phyloP scores from a whole-genome alignment of 1,139 yeast species.

The Zygosaccharomyces sapae region DNA sequence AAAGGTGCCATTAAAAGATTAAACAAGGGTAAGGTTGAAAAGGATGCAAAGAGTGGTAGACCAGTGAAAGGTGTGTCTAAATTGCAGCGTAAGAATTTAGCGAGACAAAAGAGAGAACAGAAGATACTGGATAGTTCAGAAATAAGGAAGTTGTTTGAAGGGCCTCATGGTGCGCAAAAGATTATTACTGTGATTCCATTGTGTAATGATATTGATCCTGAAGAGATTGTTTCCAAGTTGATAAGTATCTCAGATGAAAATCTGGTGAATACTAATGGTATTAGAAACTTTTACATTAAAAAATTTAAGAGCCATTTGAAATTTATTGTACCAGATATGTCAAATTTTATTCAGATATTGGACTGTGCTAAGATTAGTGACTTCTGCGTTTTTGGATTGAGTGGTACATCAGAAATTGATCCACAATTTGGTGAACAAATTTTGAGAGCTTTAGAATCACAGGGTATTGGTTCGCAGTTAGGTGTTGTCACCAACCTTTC shows the following conservation, averaged over 20 bases:
- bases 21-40: constrained; percentile 85
- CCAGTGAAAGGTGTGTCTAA: constrained; percentile 51
- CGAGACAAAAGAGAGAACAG: constrained; percentile 70
- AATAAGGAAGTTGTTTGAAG: constrained; percentile 68
- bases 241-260: constrained; percentile 41
- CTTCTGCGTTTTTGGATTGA: constrained; percentile 78
- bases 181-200: constrained; percentile 77
- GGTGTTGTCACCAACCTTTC: constrained; percentile 76
- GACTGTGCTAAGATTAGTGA: constrained; percentile 91
- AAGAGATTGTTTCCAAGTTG: constrained; percentile 52
- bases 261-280: constrained; percentile 36
- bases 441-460: constrained; percentile 80
- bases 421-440: constrained; percentile 78
- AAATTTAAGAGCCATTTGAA: constrained; percentile 75
- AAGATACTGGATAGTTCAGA: constrained; percentile 54
- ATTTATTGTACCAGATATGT: constrained; percentile 68
- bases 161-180: constrained; percentile 74
- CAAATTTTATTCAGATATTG: constrained; percentile 61
- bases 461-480: constrained; percentile 81
- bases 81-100: constrained; percentile 69
- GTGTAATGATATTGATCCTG: constrained; percentile 63
- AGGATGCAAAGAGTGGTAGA: constrained; percentile 43
- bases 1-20: constrained; percentile 79
- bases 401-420: constrained; percentile 81
- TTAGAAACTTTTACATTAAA: constrained; percentile 43